Evolutionary conservation across 2,329 filamentous ascomycete species (phyloP), one percentile per base, ranked within the genome.

Genomic region (Trichoderma hamatum): DNA sequence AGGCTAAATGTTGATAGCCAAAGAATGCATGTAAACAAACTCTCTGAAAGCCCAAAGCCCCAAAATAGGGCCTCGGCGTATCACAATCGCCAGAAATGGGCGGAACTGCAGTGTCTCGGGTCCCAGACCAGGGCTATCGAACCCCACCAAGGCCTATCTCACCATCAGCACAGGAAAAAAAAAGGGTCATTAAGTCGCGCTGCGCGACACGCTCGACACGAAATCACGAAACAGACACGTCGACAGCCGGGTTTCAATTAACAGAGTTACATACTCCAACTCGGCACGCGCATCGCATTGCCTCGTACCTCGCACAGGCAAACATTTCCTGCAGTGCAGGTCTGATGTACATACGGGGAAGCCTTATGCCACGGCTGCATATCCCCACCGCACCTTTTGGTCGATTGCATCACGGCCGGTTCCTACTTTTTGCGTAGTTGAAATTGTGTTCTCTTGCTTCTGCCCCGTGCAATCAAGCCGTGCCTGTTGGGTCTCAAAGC

Each of bases 211-310:
- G 77, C 72, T 68, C 58, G 70, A 76, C 79, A 78, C 79, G 80
- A 78, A 74, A 75, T 75, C 81, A 79, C 81, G 81, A 83, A 82
- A 82, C 75, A 64, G 79, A 83, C 81, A 83, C 81, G 81, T 79
- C 80, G 70, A 26, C 21, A 14, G 16, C n/a, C 28, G 61, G 51
- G 51, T 59, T 64, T 62, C 30, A 69, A 69, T 78, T 78, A 78
- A 79, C 78, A 76, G 74, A 77, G 69, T 69, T 69, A 39, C 61
- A 67, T 30, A 30, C 26, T 28, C 19, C 52, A 16, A 72, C 74
- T 75, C 74, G 71, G 69, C 73, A 70, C 72, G 70, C 67, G 70
- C 58, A 67, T 46, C n/a, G 43, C 43, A 70, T 59, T 30, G 26
- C 34, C 34, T 55, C 26, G 36, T 52, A 60, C 54, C 68, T 63